Evolutionary conservation across 192 early-diverging fungal species (phyloP).

Genomic region (Backusella circina): DNA sequence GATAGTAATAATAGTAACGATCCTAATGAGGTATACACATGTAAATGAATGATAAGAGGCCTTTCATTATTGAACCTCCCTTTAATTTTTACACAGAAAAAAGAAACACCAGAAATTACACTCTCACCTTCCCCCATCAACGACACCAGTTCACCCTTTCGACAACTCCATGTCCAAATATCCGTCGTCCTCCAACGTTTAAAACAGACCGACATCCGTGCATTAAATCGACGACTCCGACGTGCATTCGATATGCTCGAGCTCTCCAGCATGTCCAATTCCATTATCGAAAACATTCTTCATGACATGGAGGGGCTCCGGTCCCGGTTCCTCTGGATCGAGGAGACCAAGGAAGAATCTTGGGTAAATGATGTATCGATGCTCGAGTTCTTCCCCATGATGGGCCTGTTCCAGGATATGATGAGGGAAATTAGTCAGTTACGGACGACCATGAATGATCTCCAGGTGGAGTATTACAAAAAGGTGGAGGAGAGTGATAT

Average conservation of each 20-base stretch:
- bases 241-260: conserved; percentile 58
- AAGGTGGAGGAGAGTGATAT: conserved; percentile 44
- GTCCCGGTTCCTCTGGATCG: conserved; percentile 47
- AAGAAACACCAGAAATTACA: background rate
- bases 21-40: background rate
- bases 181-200: conserved; percentile 17
- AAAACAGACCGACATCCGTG: conserved; percentile 46
- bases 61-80: background rate
- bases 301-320: conserved; percentile 41
- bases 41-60: background rate
- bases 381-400: conserved; percentile 47
- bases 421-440: conserved; percentile 50
- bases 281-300: conserved; percentile 55
- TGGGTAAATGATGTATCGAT: background rate
- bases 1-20: background rate
- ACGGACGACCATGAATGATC: conserved; percentile 53
- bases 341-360: conserved; percentile 4
- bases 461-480: conserved; percentile 55
- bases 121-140: background rate
- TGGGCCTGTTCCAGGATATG: conserved; percentile 43
- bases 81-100: background rate
- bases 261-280: conserved; percentile 51
- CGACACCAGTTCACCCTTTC: background rate
- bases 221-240: conserved; percentile 46
- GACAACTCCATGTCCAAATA: background rate